Base-by-base conservation (phyloP, 805 yeast genomes). In the Nakazawaea sp. region DNA sequence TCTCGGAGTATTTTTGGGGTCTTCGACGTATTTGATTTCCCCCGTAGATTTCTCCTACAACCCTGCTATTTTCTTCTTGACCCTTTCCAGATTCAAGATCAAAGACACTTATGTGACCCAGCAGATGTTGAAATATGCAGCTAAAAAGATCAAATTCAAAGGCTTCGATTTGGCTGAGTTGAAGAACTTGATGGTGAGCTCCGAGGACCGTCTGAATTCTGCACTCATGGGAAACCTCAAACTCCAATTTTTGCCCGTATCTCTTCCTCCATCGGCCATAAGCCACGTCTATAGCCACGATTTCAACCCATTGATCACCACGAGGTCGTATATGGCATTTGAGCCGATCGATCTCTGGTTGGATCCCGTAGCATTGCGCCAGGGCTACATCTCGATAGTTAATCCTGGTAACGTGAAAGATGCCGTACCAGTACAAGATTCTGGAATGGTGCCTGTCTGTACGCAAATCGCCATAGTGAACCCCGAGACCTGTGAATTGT, bases 361-460 rank as follows among this genome's bases (percentile, higher is more conserved):
- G 35, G 97, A 92, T 52, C 88, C 95, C 0, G 66, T 81, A 32
- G 90, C 95, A 0, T 66, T 92, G 41, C 70, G 97, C n/a, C 90
- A 87, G 44, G 98, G 99, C 2, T 75, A 81, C 37, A 71, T 92
- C 2, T 77, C 83, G 16, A 70, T 84, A 18, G 89, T 87, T 5
- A 81, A 84, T 47, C 90, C 87, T 9, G 72, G 72, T 4, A 82
- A 76, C 44, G 68, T 68, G 18, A 79, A 84, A 4, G 69, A 72
- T 45, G 86, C 88, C 0, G 61, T 92, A 35, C 81, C 79, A 40
- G 61, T 92, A 7, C 96, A 88, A 52, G 98, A 92, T 51, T 85
- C 95, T 0, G 99, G 99, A 10, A 83, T 90, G 69, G 97, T 89
- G 0, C 94, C 97, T 1, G 89, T 88, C 7, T 85, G 95, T 53